Evolutionary conservation across 768 basidiomycete genomes (phyloP).

Genomic region (Mycena epipterygia): DNA sequence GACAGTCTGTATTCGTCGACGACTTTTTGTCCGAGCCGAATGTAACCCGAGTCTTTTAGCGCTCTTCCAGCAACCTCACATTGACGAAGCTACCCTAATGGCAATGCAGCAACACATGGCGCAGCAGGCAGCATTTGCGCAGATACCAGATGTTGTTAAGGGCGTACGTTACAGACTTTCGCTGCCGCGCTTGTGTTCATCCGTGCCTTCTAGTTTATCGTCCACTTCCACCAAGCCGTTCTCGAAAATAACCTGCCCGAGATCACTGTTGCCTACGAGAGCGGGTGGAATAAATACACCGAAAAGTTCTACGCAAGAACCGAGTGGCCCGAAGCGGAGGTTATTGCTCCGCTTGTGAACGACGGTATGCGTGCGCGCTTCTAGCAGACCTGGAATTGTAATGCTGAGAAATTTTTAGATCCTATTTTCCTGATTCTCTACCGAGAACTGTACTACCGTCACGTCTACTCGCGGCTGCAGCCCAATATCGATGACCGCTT

Average conservation of each 20-base stretch:
- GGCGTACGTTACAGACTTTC: slow-evolving; percentile 63
- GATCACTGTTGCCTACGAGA: slow-evolving; percentile 95
- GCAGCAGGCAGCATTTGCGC: slow-evolving; percentile 84
- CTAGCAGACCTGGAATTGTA: neutral
- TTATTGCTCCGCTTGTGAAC: slow-evolving; percentile 94
- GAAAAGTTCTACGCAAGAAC: slow-evolving; percentile 95
- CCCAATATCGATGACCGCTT: slow-evolving; percentile 98
- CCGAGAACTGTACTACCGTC: slow-evolving; percentile 94
- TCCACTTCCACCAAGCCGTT: slow-evolving; percentile 95
- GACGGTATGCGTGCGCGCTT: slow-evolving; percentile 70
- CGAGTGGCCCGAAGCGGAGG: slow-evolving; percentile 98
- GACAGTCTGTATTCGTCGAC: slow-evolving; percentile 60
- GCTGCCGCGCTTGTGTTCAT: slow-evolving; percentile 27
- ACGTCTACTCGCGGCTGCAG: slow-evolving; percentile 95
- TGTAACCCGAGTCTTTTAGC: slow-evolving; percentile 48
- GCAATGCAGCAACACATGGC: slow-evolving; percentile 89
- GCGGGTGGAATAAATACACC: slow-evolving; percentile 96
- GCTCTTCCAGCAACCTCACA: slow-evolving; percentile 68
- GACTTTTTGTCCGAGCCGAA: slow-evolving; percentile 8
- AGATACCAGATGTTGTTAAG: slow-evolving; percentile 92
- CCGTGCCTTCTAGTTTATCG: slow-evolving; percentile 77
- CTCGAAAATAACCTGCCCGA: slow-evolving; percentile 91
- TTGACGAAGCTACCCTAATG: slow-evolving; percentile 77
- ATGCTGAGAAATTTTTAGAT: slow-evolving; percentile 60
- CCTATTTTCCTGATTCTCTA: slow-evolving; percentile 97